A percentile compares a stretch with the other conserved stretches of the same genome.
Conservation (phyloP, 805 yeast genomes). For the Kuraishia molischiana region DNA sequence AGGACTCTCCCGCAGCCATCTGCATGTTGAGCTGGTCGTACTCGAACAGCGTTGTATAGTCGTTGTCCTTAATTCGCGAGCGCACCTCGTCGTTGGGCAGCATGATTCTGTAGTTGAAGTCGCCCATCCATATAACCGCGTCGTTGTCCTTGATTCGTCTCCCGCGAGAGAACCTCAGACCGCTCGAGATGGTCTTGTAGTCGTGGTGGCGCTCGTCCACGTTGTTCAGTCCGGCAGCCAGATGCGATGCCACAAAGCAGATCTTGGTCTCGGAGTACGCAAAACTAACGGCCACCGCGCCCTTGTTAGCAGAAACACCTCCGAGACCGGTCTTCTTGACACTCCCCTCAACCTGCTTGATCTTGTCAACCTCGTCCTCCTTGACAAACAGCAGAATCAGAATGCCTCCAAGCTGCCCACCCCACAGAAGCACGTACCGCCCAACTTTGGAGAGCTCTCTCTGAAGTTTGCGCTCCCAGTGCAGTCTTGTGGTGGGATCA, state of each 20-base stretch:
- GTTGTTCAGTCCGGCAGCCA: slow-evolving; percentile 87
- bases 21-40: slow-evolving; percentile 75
- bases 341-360: slow-evolving; percentile 58
- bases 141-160: slow-evolving; percentile 75
- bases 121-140: slow-evolving; percentile 89
- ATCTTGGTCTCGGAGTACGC: slow-evolving; percentile 71
- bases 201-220: slow-evolving; percentile 81
- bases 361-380: slow-evolving; percentile 36
- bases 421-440: slow-evolving; percentile 42
- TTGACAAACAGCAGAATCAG: slow-evolving; percentile 60
- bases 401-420: slow-evolving; percentile 82
- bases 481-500: slow-evolving; percentile 48
- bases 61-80: slow-evolving; percentile 32
- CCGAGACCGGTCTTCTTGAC: slow-evolving; percentile 91
- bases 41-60: slow-evolving; percentile 42
- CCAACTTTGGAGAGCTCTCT: slow-evolving; percentile 31
- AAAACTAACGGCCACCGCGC: slow-evolving; percentile 90
- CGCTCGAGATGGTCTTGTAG: slow-evolving; percentile 63
- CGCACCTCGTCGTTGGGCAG: slow-evolving; percentile 71
- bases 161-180: slow-evolving; percentile 73
- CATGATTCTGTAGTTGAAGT: slow-evolving; percentile 75
- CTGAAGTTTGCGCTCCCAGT: slow-evolving; percentile 60
- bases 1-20: slow-evolving; percentile 61
- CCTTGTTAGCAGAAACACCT: slow-evolving; percentile 95
- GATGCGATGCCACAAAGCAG: slow-evolving; percentile 81